Percentiles rank a stretch among this genome's conserved stretches.
These are phyloP conservation scores for Xerocomus amazonicus DNA, from an alignment of 1,284 basidiomycete species.

Conservation along the genomic window DNA sequence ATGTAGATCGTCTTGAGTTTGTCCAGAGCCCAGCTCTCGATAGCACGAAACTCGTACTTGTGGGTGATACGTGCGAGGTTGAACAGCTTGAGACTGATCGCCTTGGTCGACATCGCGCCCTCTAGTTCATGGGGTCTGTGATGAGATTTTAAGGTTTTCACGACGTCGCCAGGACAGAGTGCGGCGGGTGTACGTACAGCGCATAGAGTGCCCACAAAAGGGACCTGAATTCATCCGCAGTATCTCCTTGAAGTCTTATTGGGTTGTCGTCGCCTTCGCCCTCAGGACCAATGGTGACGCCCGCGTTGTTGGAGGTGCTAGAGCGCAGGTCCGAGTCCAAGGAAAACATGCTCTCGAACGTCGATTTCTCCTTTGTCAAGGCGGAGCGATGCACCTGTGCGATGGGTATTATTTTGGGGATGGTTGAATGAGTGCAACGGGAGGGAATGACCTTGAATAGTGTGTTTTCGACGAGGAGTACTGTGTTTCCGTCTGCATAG, in stretches of 20 bases:
- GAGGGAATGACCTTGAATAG: slow-evolving; percentile 44
- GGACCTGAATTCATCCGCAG: slow-evolving; percentile 44
- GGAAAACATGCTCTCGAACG: slow-evolving; percentile 52
- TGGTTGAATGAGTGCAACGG: slow-evolving; percentile 2
- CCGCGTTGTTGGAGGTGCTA: slow-evolving; percentile 17
- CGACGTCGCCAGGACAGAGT: slow-evolving; percentile 2
- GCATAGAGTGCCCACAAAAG: slow-evolving; percentile 50
- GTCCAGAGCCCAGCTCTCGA: slow-evolving; percentile 46
- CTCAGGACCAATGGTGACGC: slow-evolving; percentile 34
- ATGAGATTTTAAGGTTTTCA: slow-evolving; percentile 5
- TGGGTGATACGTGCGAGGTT: slow-evolving; percentile 51
- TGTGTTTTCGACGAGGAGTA: slow-evolving; percentile 44
- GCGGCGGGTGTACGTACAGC: slow-evolving; percentile 37
- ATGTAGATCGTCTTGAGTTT: slow-evolving; percentile 40
- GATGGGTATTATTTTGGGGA: not conserved
- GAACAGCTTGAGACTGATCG: slow-evolving; percentile 41
- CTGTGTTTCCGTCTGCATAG: slow-evolving; percentile 44
- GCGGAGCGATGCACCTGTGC: slow-evolving; percentile 49
- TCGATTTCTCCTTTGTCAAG: slow-evolving; percentile 47
- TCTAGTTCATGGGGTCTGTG: slow-evolving; percentile 48
- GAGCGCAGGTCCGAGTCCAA: slow-evolving; percentile 36
- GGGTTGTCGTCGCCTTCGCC: slow-evolving; percentile 47
- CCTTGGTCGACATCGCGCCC: slow-evolving; percentile 39
- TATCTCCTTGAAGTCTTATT: slow-evolving; percentile 47
- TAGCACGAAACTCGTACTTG: slow-evolving; percentile 53